Conservation (phyloP, 345 rosid species). For the Eucalyptus caleyi region DNA sequence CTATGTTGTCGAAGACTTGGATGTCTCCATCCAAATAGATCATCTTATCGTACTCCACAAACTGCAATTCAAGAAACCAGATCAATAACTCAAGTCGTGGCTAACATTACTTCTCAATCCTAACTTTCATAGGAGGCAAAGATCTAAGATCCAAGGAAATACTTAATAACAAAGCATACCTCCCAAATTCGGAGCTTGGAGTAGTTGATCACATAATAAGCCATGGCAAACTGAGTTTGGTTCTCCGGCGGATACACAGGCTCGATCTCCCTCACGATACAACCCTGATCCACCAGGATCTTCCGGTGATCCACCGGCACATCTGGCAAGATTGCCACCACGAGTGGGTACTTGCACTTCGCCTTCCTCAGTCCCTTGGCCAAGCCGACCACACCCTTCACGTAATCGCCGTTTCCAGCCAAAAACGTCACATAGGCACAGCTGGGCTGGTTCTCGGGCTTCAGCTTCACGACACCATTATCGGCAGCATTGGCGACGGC, state of each 20-base stretch:
- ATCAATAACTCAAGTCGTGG: neutral
- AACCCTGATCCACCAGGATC: conserved; percentile 17
- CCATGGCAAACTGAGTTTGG: conserved; percentile 8
- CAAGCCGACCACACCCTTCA: conserved; percentile 30
- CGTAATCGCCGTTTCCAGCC: conserved; percentile 14
- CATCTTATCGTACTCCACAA: conserved; percentile 26
- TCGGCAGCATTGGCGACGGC: neutral
- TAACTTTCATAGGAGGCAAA: too few species aligned
- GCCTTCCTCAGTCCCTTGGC: conserved; percentile 34
- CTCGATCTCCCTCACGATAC: conserved; percentile 22
- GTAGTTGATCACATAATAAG: conserved; percentile 25
- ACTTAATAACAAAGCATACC: neutral
- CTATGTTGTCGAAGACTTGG: conserved; percentile 25
- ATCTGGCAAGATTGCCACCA: conserved; percentile 32
- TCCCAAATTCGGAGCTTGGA: conserved; percentile 39
- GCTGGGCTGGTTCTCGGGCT: neutral
- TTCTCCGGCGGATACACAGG: conserved; percentile 21
- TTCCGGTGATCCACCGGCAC: conserved; percentile 30
- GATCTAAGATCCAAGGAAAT: neutral
- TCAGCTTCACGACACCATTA: neutral
- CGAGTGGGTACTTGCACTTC: conserved; percentile 14
- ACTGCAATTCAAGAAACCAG: conserved; percentile 5
- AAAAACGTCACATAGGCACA: conserved; percentile 25
- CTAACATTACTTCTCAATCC: neutral
- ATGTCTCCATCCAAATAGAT: conserved; percentile 31